These are phyloP conservation scores for Elaeis guineensis DNA, from an alignment of 176 grass and related monocot species.

Conservation along the genomic window DNA sequence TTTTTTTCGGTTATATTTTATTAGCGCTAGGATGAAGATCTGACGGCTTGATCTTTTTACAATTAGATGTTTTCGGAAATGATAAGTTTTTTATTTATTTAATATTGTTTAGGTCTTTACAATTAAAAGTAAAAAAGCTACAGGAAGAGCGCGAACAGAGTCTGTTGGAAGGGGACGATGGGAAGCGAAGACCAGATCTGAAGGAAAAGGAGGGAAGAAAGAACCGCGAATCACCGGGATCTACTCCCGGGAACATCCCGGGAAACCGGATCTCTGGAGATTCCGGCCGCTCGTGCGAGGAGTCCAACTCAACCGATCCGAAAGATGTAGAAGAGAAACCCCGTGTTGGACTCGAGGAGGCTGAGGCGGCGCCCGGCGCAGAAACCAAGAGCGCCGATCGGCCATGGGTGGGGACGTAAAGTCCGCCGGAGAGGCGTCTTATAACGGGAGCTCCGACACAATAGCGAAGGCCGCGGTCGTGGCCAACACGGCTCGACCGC, in stretches of 20 bases:
- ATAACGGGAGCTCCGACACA: conserved; percentile 13
- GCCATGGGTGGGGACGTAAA: background rate
- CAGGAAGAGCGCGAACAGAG: conserved; percentile 56
- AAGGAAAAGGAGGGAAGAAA: conserved; percentile 11
- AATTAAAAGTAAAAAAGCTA: conserved; percentile 68
- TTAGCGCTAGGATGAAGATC: conserved; percentile 25
- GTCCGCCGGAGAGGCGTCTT: conserved; percentile 21
- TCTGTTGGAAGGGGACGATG: background rate
- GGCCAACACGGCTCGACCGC: background rate
- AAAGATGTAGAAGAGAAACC: conserved; percentile 24
- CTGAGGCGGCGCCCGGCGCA: background rate
- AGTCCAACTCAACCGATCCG: conserved; percentile 79
- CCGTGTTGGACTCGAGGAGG: too few species aligned
- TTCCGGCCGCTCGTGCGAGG: conserved; percentile 64
- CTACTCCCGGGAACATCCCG: conserved; percentile 3
- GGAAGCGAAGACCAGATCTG: background rate
- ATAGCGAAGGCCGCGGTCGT: background rate
- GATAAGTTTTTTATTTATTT: background rate
- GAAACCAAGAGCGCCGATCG: background rate
- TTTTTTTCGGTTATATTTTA: conserved; percentile 6
- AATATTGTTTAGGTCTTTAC: conserved; percentile 55
- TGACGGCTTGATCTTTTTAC: conserved; percentile 1
- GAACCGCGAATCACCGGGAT: conserved; percentile 7
- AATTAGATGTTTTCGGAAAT: background rate
- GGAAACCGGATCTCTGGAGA: conserved; percentile 44